phyloP scores from a whole-genome alignment of 73 alveolate genomes.

The Paraurostyla sp. region DNA sequence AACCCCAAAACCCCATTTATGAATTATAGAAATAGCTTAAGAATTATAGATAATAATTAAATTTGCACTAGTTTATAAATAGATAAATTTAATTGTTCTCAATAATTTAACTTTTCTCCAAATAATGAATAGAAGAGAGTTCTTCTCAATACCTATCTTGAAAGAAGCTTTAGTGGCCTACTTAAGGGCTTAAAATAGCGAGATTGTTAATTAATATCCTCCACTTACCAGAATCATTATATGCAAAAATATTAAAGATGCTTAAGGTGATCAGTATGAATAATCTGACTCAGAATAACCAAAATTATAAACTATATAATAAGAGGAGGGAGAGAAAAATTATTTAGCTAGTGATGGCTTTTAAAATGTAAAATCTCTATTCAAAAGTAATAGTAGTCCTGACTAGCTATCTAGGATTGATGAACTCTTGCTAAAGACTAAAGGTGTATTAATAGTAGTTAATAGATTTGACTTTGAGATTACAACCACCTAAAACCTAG shows the following conservation, averaged over 20 bases:
- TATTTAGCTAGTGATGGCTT: conserved; percentile 18
- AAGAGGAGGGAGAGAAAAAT: not conserved
- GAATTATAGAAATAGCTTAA: no score
- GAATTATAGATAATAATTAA: no score
- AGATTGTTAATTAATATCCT: not conserved
- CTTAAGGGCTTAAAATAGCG: not conserved
- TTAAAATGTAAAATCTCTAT: not conserved
- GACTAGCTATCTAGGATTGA: not conserved
- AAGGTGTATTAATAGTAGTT: not conserved
- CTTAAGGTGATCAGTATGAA: not conserved
- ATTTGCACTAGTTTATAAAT: no score
- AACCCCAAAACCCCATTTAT: no score
- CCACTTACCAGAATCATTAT: not conserved
- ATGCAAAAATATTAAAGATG: not conserved
- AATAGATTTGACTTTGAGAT: not conserved
- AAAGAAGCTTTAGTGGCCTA: not conserved
- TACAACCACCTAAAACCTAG: not conserved
- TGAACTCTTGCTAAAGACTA: not conserved
- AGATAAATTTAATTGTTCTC: no score
- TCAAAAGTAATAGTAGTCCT: not conserved
- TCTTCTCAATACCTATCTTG: not conserved
- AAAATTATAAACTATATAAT: not conserved
- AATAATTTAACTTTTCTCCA: no score
- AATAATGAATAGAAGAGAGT: conserved; percentile 29
- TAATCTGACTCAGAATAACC: not conserved